A percentile compares a stretch with the other conserved stretches of the same genome.
Evolutionary conservation across 768 basidiomycete species (phyloP).

Genomic region (Termitomyces sp.): DNA sequence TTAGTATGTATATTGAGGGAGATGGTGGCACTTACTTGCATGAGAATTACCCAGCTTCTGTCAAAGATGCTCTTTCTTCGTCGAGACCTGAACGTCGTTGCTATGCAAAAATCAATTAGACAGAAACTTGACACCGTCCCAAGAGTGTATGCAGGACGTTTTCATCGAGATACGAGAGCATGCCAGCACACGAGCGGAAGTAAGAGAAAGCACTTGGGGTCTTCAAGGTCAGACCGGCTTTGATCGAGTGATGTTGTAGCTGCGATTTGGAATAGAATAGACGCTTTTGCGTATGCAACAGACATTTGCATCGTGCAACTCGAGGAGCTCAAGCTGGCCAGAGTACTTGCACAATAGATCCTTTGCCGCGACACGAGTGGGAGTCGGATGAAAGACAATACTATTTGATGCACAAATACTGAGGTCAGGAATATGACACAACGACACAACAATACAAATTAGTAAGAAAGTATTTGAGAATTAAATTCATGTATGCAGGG

Average conservation of each 20-base stretch:
- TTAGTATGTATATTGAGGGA: too few relatives aligned
- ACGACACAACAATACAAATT: background rate
- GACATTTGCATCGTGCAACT: slow-evolving; percentile 94
- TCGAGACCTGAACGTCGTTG: too few relatives aligned
- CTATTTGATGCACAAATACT: too few relatives aligned
- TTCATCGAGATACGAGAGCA: slow-evolving; percentile 98
- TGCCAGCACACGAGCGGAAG: slow-evolving; percentile 83
- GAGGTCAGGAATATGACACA: too few relatives aligned
- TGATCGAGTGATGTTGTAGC: slow-evolving; percentile 86
- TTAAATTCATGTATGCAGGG: background rate
- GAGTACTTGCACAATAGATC: slow-evolving; percentile 32
- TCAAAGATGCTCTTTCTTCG: slow-evolving; percentile 37
- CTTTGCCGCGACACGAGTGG: too few relatives aligned
- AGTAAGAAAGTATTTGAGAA: too few relatives aligned
- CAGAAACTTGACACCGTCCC: slow-evolving; percentile 92
- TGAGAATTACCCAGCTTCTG: slow-evolving; percentile 86
- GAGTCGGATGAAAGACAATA: too few relatives aligned
- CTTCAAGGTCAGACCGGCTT: slow-evolving; percentile 84
- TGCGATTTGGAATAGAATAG: slow-evolving; percentile 51
- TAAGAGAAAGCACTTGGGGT: slow-evolving; percentile 91
- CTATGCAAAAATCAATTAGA: slow-evolving; percentile 48
- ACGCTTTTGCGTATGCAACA: slow-evolving; percentile 55
- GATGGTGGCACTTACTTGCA: slow-evolving; percentile 26
- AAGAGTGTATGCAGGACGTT: slow-evolving; percentile 96
- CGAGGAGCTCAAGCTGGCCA: slow-evolving; percentile 95